Base-by-base conservation (phyloP, 2,329 filamentous ascomycete species). In the Aspergillus intermedius region DNA sequence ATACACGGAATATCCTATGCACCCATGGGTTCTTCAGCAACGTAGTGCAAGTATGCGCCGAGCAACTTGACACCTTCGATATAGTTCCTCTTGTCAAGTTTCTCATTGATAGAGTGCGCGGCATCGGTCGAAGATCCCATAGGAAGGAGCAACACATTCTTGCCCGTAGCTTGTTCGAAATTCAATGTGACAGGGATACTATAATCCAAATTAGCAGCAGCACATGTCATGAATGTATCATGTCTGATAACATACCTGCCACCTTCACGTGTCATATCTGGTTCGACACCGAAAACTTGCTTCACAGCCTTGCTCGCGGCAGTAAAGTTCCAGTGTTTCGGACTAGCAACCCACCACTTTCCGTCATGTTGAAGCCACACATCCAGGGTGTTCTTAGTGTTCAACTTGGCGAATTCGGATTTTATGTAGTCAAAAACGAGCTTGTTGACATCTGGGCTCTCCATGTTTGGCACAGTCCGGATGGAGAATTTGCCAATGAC, bases 401-500 rank as follows among this genome's bases (percentile, higher is more conserved):
- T 81, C 30, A 97, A 79, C 73, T 90, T 89, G 60, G 86, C 84
- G 69, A 95, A 96, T 58, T 87, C 83, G 56, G 87, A 83, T 65
- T 91, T 80, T 55, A 97, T 79, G 69, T 91, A 87, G 69, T 87
- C 84, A 75, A 83, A 87, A 40, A 98, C 91, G 41, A 86, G 78
- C 65, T 83, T 80, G 74, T 95, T 94, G 63, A 95, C 94, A 65
- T 85, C 82, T 49, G 89, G 84, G 60, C 89, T 89, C 68, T 96
- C 87, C 93, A 98, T 98, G 75, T 98, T 83, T 46, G 93, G 93
- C 19, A 98, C 93, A 32, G 91, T 97, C 59, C 93, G 85, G 74
- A 98, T 96, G 45, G 88, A 95, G 78, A 98, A 98, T 76, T 98
- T 98, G 73, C 93, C 93, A 63, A 86, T 87, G 49, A 98, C 93